Evolutionary conservation across 257 asterid species (phyloP), one percentile per base, ranked within the genome.

Genomic region (Solanum ahanhuiri): DNA sequence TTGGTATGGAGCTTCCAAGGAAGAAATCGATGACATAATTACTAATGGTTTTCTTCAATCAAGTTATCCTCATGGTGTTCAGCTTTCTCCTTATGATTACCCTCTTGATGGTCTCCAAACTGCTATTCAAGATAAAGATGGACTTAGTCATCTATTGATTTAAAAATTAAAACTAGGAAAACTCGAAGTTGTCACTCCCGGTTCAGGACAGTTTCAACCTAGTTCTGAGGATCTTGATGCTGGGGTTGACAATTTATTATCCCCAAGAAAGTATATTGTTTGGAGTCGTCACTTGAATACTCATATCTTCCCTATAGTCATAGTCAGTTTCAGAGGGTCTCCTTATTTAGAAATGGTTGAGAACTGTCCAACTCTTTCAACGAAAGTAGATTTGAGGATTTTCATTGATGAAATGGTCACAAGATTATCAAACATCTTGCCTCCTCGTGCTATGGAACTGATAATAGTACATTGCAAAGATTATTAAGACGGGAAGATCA

Each of bases 1-100:
- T 63, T 90, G 90, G 90, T 90, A 57, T 88, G 81, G 88, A n/a
- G 85, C 87, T 71, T 86, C 92, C 4, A 88, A 90, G 76, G 87
- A 86, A 20, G 87, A 90, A 54, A 86, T 88, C 34, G 30, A 1
- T 33, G 82, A 77, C n/a, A 83, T 88, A 48, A 34, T 89, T 23
- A 28, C 86, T 12, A 64, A 89, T 77, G 88, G 90, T 31, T 89
- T 89, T 79, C 77, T 86, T 25, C 81, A 82, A 43, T 30, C 43
- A 51, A 34, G 63, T 57, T 89, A 85, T 63, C 88, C 89, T n/a
- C 89, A 72, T 0, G 90, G 89, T 35, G 72, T 88, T 12, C 85
- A 71, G 76, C 86, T 89, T 69, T 88, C 87, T 15, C 85, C 91
- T 20, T 9, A 7, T 23, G 30, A 79, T 25, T 30, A 23, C 58